Evolutionary conservation across 2,329 filamentous ascomycete genomes (phyloP), one percentile per base, ranked within the genome.

Genomic region (Fusarium neocosmosporiellum): DNA sequence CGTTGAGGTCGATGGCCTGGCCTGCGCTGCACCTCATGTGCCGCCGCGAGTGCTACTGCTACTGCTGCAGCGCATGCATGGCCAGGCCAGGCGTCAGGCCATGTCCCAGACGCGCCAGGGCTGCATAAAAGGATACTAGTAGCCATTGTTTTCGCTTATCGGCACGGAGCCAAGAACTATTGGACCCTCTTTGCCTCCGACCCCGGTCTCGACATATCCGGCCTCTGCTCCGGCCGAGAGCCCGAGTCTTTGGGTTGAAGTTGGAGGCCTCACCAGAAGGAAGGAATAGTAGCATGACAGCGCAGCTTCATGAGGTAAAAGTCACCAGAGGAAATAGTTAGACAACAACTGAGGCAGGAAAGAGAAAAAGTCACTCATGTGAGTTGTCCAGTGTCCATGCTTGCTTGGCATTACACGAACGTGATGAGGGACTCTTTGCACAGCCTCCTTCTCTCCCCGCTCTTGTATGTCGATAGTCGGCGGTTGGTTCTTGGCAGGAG

Each of bases 161-260:
- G 75, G 73, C 75, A 77, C 66, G 6, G 46, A 59, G 67, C 73
- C 75, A 74, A 77, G 74, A 71, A 66, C 58, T 50, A 14, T 48
- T 43, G 60, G 62, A 55, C 46, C 48, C 65, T 67, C 66, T 63
- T 63, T 64, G 29, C 27, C 31, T 65, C 27, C 22, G 36, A 58
- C 50, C 55, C 60, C 37, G n/a, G 46, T 22, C 20, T 43, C 59
- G 13, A n/a, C 39, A 22, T 33, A 46, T 41, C 39, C 48, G 34
- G 61, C 31, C 53, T 64, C 62, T 48, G 18, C 24, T 36, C 31
- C 37, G 24, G 55, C 46, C 58, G 37, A 59, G 62, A 31, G 16
- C 43, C 50, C 29, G 41, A n/a, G 39, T 37, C 11, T 33, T 59
- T 11, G 39, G 55, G 14, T 37, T 55, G n/a, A 53, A 24, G 34